These are phyloP conservation scores for Hymenoscyphus infarciens DNA, from an alignment of 2,329 filamentous ascomycete species.

Conservation along the genomic window DNA sequence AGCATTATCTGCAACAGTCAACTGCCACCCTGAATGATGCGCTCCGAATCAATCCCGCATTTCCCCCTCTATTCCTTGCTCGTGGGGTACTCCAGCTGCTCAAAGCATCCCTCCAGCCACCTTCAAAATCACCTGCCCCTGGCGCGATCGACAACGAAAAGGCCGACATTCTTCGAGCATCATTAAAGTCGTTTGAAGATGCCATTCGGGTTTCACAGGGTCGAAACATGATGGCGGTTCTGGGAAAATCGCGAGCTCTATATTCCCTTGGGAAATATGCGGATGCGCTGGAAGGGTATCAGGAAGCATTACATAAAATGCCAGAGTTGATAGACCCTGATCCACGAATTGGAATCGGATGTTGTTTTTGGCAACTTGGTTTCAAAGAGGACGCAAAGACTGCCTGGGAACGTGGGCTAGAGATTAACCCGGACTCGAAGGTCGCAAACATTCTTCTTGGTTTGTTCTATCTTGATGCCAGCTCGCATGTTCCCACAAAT, in stretches of 20 bases:
- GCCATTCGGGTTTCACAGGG: conserved; percentile 79
- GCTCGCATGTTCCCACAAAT: conserved; percentile 75
- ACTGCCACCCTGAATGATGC: conserved; percentile 92
- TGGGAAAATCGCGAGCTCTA: conserved; percentile 83
- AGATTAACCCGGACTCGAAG: conserved; percentile 79
- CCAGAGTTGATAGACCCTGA: conserved; percentile 89
- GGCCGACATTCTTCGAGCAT: conserved; percentile 76
- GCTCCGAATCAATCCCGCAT: conserved; percentile 88
- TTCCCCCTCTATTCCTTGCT: conserved; percentile 85
- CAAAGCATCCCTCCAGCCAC: conserved; percentile 77
- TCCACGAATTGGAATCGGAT: conserved; percentile 91
- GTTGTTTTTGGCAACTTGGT: conserved; percentile 94
- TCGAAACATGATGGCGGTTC: conserved; percentile 85
- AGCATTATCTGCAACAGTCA: conserved; percentile 86
- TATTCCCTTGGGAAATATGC: conserved; percentile 84
- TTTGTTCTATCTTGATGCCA: conserved; percentile 83
- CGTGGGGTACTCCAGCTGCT: conserved; percentile 86
- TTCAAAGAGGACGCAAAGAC: conserved; percentile 88
- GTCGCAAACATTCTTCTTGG: conserved; percentile 87
- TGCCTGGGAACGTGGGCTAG: conserved; percentile 85
- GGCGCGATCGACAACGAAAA: conserved; percentile 66
- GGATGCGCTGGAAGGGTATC: conserved; percentile 80
- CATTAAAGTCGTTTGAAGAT: conserved; percentile 92
- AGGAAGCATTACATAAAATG: conserved; percentile 80
- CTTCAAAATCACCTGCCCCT: conserved; percentile 61